Evolutionary conservation across 1,284 basidiomycete species (phyloP).

Genomic region (Leccinum fallax): DNA sequence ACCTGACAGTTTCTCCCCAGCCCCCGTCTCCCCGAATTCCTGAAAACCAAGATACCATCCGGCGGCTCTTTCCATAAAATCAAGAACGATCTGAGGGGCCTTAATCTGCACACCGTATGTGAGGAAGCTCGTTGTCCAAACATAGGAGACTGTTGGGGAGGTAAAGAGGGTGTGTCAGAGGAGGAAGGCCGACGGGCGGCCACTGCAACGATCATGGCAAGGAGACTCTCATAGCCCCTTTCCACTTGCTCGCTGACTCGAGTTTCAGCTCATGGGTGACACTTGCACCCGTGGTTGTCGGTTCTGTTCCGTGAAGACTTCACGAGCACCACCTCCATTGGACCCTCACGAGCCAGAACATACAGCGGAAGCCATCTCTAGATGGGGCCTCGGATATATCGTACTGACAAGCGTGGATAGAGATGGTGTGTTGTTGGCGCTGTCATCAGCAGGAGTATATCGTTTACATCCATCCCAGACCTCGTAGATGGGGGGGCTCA

Average conservation of each 20-base stretch:
- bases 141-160: conserved; percentile 99
- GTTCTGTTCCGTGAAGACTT: conserved; percentile 98
- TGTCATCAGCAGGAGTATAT: neutral
- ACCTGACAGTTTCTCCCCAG: conserved; percentile 41
- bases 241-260: conserved; percentile 10
- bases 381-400: conserved; percentile 99
- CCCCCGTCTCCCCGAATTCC: conserved; percentile 86
- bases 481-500: conserved; percentile 89
- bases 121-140: conserved; percentile 99
- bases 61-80: conserved; percentile 90
- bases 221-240: conserved; percentile 22
- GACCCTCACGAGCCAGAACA: conserved; percentile 98
- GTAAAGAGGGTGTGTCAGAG: conserved; percentile 73
- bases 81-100: conserved; percentile 92
- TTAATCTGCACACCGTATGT: conserved; percentile 94
- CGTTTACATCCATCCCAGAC: conserved; percentile 51
- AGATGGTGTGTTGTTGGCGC: conserved; percentile 64
- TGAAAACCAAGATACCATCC: conserved; percentile 94
- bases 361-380: conserved; percentile 96
- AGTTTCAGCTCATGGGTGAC: conserved; percentile 89
- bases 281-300: conserved; percentile 97
- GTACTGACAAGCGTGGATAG: conserved; percentile 97
- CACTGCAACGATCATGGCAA: conserved; percentile 99
- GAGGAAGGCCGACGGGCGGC: conserved; percentile 81
- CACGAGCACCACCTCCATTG: conserved; percentile 82